These are phyloP conservation scores for Rhynchospora tenuis DNA, from an alignment of 176 grass and related monocot species.

Conservation along the genomic window DNA sequence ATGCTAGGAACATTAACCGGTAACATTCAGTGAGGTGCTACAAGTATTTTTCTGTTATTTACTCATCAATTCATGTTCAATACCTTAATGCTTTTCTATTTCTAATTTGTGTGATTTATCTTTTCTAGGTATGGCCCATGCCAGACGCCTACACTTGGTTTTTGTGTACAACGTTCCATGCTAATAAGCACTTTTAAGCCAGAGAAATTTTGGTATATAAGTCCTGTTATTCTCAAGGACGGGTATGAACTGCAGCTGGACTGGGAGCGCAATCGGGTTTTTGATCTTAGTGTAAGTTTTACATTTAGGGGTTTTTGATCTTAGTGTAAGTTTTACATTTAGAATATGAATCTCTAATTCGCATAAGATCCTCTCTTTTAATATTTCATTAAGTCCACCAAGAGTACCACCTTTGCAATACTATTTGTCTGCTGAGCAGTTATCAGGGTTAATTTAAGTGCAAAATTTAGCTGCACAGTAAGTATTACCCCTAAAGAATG, in stretches of 20 bases:
- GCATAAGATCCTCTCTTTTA: not conserved
- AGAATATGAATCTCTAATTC: not conserved
- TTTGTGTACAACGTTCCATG: constrained; percentile 88
- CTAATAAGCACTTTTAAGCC: constrained; percentile 99
- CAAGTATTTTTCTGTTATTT: constrained; percentile 4
- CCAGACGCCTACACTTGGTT: constrained; percentile 93
- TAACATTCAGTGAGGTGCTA: not conserved
- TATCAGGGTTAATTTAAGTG: not conserved
- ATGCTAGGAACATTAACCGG: not conserved
- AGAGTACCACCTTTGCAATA: not conserved
- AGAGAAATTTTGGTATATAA: constrained; percentile 95
- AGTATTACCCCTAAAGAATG: not conserved
- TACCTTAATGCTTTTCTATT: not conserved
- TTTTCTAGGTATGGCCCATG: constrained; percentile 91
- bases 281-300: constrained; percentile 80
- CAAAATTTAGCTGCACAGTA: not conserved
- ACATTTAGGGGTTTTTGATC: constrained; percentile 63
- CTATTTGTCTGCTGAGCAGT: not conserved
- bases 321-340: constrained; percentile 51
- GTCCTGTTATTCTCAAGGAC: constrained; percentile 72
- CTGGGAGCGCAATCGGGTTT: constrained; percentile 84
- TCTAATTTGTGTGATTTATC: not conserved
- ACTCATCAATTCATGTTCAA: not conserved
- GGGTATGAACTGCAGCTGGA: constrained; percentile 74
- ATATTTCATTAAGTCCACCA: not conserved